Base-by-base conservation (phyloP, 768 basidiomycete species). In the Coprinellus aureogranulatus region DNA sequence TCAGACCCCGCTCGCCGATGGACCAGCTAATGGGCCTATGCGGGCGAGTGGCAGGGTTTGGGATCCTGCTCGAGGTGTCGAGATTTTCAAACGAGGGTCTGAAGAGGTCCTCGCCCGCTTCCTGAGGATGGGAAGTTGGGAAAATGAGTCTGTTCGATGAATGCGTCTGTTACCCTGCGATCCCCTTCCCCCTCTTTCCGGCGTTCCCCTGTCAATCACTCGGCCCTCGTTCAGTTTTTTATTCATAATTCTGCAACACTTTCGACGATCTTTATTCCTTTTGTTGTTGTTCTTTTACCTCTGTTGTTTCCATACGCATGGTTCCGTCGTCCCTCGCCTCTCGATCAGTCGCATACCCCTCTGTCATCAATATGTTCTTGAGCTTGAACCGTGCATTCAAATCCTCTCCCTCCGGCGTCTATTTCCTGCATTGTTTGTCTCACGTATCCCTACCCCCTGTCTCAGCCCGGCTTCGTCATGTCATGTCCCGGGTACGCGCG, bases 51-150 rank as follows among this genome's bases (percentile, higher is more conserved):
- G 80, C 2, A 81, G 92, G 22, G 87, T 89, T 4, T 96, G 89
- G 86, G 92, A 94, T 67, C 93, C 93, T 18, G 85, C 86, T 10
- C 85, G 92, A 22, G 88, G 87, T 44, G 86, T 94, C 2, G 93
- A 95, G 58, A 64, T 89, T 40, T 93, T 94, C 74, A 94, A 93
- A 70, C 84, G 83, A 52, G 88, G 88, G 14, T 93, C 92, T 2
- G 92, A 95, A 69, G 89, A 94, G 64, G 91, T 94, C 25, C 77
- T 95, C 27, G 84, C 89, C 10, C 78, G 89, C 48, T 94, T 95
- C 71, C 74, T 94, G 75, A 88, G 83, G 66, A 86, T 88, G 81
- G 85, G 87, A 22, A 82, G 86, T 48, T 87, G 83, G 80, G 87
- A 87, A 58, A 81, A 84, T 26, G 83, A 84, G 48, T 68, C 40